Base-by-base conservation (phyloP, 2,329 filamentous ascomycete genomes). In the Xylaria arbuscula region DNA sequence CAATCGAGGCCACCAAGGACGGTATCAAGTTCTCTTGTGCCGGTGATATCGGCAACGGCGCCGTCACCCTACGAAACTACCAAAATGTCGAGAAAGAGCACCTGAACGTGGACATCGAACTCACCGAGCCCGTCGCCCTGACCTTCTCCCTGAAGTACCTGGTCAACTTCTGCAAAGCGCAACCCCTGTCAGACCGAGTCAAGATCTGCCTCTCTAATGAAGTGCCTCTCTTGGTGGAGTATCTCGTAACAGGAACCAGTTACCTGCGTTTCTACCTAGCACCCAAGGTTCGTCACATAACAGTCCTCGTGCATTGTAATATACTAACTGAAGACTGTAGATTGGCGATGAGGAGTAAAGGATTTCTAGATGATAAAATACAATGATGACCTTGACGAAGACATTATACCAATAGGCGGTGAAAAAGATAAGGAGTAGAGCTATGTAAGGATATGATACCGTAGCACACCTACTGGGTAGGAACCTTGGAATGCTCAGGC, bases 131-230 rank as follows among this genome's bases (percentile, higher is more conserved):
- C 60, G 96, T 99, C 69, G 88, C 93, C 42, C 88, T 99, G 72
- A 98, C 95, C 58, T 99, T 99, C 86, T 98, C 96, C 40, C 92
- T 99, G 77, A 99, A 99, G 86, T 99, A 99, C 84, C 91, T 99
- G 2, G 93, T 97, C 87, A 98, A 98, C 88, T 99, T 99, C 86
- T 98, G 96, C 92, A 99, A 99, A 86, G 97, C 97, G 40, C 92
- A 93, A 72, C 90, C 89, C 62, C 86, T 99, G 70, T 95, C 94
- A 47, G 85, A 82, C 74, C 87, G 88, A 73, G 97, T 99, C 82
- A 96, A 92, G 84, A 90, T 99, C 76, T 97, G 92, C 83, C 88
- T 99, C 75, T 98, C 95, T 62, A 94, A 94, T 82, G 96, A 99
- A 83, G 95, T 99, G 60, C 96, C 96, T 34, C 89, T 99, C 73